phyloP scores from a whole-genome alignment of 148 eudicot genomes.

The Rhododendron ovatum region DNA sequence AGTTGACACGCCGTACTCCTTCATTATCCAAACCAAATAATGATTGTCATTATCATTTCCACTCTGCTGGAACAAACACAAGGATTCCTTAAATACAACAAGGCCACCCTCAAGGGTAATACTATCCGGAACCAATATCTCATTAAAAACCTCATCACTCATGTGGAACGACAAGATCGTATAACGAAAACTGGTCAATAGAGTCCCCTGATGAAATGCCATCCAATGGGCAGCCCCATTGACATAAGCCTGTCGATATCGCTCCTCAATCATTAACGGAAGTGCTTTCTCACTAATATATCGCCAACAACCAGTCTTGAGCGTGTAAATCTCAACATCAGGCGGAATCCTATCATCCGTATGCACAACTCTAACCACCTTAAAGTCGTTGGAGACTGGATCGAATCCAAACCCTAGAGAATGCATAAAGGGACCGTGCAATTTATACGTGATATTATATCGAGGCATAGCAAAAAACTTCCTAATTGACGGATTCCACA shows the following conservation, averaged over 20 bases:
- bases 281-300: neutral
- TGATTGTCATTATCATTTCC: neutral
- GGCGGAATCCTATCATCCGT: neutral
- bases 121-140: neutral
- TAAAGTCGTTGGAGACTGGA: neutral
- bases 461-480: neutral
- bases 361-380: neutral
- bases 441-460: neutral
- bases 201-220: neutral
- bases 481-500: neutral
- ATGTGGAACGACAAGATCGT: neutral
- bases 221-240: neutral
- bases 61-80: neutral
- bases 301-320: neutral
- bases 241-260: neutral
- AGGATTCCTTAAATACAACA: neutral
- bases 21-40: neutral
- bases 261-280: neutral
- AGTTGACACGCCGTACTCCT: neutral
- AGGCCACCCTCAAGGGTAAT: neutral
- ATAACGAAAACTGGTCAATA: neutral
- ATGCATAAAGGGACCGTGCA: neutral
- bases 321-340: neutral
- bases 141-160: neutral
- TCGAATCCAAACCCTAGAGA: neutral